Conservation (phyloP, 2,329 filamentous ascomycete genomes). For the Zarea fungicola region DNA sequence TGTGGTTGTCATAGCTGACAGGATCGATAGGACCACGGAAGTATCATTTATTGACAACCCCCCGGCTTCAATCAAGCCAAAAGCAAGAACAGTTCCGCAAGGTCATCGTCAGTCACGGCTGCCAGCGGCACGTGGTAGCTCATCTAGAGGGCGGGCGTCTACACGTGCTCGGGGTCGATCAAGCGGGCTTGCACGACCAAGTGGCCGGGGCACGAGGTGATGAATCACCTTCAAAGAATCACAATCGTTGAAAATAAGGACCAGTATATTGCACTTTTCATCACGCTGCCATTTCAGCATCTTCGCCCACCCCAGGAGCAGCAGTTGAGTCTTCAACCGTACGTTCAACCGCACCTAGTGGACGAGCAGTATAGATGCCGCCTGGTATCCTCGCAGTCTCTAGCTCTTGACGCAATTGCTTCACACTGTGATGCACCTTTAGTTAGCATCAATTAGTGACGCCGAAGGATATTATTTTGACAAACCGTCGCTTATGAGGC, state of each 20-base stretch:
- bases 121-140: constrained; percentile 39
- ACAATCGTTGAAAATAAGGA: background rate
- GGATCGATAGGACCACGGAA: constrained; percentile 68
- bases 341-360: background rate
- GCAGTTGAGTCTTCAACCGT: constrained; percentile 60
- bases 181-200: constrained; percentile 42
- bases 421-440: constrained; percentile 52
- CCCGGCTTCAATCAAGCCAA: constrained; percentile 46
- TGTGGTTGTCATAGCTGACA: constrained; percentile 16
- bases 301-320: no score
- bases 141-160: constrained; percentile 25
- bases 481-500: constrained; percentile 78
- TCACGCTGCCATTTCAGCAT: constrained; percentile 32
- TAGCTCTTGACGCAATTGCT: constrained; percentile 65
- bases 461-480: background rate
- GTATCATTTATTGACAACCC: constrained; percentile 89
- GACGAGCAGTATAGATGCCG: background rate
- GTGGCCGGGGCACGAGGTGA: constrained; percentile 43
- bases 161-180: constrained; percentile 31
- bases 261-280: background rate
- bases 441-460: constrained; percentile 17
- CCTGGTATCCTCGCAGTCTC: constrained; percentile 8
- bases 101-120: constrained; percentile 42
- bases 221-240: background rate
- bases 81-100: constrained; percentile 40